A percentile compares a stretch with the other conserved stretches of the same genome.
Evolutionary conservation across 257 asterid genomes (phyloP).

Genomic region (Penstemon eatonii): DNA sequence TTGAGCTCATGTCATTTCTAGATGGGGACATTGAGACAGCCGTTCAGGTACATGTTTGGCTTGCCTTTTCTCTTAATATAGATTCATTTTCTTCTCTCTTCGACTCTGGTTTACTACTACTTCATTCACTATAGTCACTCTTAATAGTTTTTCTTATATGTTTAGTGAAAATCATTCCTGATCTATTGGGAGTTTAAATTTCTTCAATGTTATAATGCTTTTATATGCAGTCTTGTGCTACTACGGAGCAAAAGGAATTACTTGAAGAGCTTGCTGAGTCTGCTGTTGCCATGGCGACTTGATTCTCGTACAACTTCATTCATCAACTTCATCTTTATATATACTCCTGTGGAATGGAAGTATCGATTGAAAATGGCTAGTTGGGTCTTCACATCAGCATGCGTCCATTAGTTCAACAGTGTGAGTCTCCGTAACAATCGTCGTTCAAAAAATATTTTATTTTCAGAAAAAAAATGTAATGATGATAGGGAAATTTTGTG

Average conservation of each 20-base stretch:
- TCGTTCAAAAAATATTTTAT: conserved; percentile 2
- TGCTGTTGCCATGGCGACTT: conserved; percentile 45
- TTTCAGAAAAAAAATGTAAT: neutral
- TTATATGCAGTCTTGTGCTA: conserved; percentile 69
- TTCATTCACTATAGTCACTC: neutral
- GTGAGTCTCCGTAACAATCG: neutral
- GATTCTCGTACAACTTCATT: conserved; percentile 23
- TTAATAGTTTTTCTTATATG: neutral
- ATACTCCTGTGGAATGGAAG: no score
- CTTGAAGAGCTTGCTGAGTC: conserved; percentile 91
- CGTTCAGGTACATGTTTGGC: conserved; percentile 68
- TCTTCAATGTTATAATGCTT: conserved; percentile 22
- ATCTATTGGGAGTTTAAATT: conserved; percentile 12
- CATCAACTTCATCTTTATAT: neutral
- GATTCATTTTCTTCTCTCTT: neutral
- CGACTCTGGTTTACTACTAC: neutral
- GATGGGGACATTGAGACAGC: conserved; percentile 92
- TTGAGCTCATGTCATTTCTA: conserved; percentile 79
- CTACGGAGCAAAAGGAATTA: conserved; percentile 86
- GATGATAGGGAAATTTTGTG: neutral
- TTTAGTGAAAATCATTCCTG: neutral
- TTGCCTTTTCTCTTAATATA: neutral
- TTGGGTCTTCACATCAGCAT: conserved; percentile 6
- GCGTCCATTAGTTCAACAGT: neutral
- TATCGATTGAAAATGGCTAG: neutral